These are phyloP conservation scores for Colletotrichum sp. DNA, from an alignment of 2,329 filamentous ascomycete genomes.

Conservation along the genomic window DNA sequence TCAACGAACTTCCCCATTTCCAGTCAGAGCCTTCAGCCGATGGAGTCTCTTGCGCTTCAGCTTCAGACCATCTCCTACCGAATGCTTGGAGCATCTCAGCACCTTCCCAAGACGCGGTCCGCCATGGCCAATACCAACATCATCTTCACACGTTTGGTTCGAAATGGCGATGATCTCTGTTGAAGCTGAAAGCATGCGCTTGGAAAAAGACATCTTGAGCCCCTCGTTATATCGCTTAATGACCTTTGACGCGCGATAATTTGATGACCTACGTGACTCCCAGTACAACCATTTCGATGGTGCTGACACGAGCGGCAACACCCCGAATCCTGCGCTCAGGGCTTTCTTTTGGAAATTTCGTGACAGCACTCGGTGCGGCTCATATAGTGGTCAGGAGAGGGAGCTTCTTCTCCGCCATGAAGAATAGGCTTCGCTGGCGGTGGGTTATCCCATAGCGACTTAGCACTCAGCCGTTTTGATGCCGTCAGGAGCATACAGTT, in stretches of 20 bases:
- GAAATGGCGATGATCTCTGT: not conserved
- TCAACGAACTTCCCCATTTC: not conserved
- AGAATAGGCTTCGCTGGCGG: not conserved
- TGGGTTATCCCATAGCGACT: not conserved
- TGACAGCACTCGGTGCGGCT: not conserved
- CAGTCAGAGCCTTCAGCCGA: not conserved
- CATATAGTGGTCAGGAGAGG: not conserved
- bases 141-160: rapidly evolving
- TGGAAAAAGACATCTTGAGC: not conserved
- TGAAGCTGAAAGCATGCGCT: not conserved
- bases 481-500: not conserved
- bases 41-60: not conserved
- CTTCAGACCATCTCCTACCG: not conserved
- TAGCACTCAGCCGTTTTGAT: not conserved
- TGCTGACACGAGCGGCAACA: not conserved
- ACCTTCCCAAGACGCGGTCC: not conserved
- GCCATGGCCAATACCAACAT: not conserved
- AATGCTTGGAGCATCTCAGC: not conserved
- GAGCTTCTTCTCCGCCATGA: not conserved
- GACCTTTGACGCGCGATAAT: not conserved
- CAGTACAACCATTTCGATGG: not conserved
- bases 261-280: not conserved
- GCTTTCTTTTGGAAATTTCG: not conserved
- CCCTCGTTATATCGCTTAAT: not conserved
- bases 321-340: not conserved